A percentile compares a stretch with the other conserved stretches of the same genome.
Conservation (phyloP, 164 flowering plant species). For the Berberis vulgaris region DNA sequence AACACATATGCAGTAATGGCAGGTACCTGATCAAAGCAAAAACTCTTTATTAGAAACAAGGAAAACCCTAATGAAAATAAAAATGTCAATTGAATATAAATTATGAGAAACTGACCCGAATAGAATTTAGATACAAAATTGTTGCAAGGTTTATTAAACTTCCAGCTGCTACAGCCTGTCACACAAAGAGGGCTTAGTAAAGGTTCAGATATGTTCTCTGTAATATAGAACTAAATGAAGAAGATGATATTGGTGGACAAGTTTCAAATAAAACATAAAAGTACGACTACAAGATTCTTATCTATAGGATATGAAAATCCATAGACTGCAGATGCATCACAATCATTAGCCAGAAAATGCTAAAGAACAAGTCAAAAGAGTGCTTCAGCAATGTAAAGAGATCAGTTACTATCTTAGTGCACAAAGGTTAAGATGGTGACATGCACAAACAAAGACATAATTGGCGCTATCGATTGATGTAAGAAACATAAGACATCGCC, state of each 20-base stretch:
- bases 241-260: not conserved
- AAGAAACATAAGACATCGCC: too few species aligned
- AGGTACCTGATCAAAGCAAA: conserved; percentile 41
- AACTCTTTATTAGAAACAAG: conserved; percentile 10
- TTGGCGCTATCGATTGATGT: too few species aligned
- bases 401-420: too few species aligned
- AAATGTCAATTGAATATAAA: conserved; percentile 1
- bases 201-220: not conserved
- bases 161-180: conserved; percentile 91
- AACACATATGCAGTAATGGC: conserved; percentile 46
- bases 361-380: too few species aligned
- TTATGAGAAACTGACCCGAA: conserved; percentile 43
- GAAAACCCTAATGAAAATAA: not conserved
- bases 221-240: too few species aligned
- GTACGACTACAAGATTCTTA: too few species aligned
- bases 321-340: too few species aligned
- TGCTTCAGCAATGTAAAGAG: too few species aligned
- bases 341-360: too few species aligned
- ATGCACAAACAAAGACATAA: too few species aligned
- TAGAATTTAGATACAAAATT: conserved; percentile 64
- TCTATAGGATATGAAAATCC: too few species aligned
- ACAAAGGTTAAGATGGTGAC: too few species aligned
- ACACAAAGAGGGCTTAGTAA: not conserved
- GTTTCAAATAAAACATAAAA: not conserved
- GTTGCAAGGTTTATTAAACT: conserved; percentile 87